Evolutionary conservation across 2,329 filamentous ascomycete genomes (phyloP).

Genomic region (Metarhizium guizhouense): DNA sequence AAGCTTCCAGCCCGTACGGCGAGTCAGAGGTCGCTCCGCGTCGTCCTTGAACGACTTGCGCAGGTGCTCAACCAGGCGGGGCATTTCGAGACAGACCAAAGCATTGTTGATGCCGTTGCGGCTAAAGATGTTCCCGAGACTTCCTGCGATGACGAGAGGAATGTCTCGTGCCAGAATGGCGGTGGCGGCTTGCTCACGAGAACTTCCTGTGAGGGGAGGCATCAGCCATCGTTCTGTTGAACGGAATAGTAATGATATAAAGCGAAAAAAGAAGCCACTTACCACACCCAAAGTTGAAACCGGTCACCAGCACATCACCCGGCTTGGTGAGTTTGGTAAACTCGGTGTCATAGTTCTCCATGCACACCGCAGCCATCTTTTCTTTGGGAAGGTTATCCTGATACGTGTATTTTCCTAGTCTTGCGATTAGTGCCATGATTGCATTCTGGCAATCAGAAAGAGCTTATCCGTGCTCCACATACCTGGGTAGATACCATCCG

Average conservation of each 20-base stretch:
- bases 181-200: conserved; percentile 16
- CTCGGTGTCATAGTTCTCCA: conserved; percentile 81
- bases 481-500: conserved; percentile 85
- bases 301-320: conserved; percentile 74
- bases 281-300: conserved; percentile 85
- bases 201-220: conserved; percentile 28
- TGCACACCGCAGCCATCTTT: conserved; percentile 81
- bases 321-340: conserved; percentile 57
- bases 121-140: conserved; percentile 77
- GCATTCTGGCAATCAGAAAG: too few species aligned
- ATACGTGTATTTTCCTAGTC: conserved; percentile 65
- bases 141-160: conserved; percentile 64
- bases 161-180: not conserved
- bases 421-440: too few species aligned
- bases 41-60: conserved; percentile 48
- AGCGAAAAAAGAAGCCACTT: too few species aligned
- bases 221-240: too few species aligned
- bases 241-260: too few species aligned
- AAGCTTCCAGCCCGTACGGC: conserved; percentile 75
- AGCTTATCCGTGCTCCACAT: too few species aligned
- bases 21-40: conserved; percentile 10
- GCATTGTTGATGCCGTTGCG: conserved; percentile 74
- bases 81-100: conserved; percentile 62
- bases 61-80: conserved; percentile 55
- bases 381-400: conserved; percentile 70